phyloP scores from a whole-genome alignment of 2,329 filamentous ascomycete species.

The Neophaeococcomyces aloes region DNA sequence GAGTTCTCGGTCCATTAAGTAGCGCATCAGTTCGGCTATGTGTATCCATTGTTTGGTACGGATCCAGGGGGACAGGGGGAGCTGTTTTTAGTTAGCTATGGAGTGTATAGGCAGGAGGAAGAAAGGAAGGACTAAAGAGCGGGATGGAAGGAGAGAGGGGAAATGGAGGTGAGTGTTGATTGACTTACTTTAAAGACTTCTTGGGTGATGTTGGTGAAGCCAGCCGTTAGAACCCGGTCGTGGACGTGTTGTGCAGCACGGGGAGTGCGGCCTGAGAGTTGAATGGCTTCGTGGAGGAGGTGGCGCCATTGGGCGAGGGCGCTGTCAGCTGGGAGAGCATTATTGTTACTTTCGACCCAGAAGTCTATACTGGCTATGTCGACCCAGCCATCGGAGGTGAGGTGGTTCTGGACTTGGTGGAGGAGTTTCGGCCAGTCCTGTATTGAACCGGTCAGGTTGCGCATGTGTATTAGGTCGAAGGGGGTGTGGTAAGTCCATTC shows the following conservation, averaged over 20 bases:
- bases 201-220: background rate
- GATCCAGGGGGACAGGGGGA: background rate
- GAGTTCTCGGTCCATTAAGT: slow-evolving; percentile 13
- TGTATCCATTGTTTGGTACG: background rate
- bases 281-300: slow-evolving; percentile 12
- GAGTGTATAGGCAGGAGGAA: too few relatives aligned
- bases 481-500: slow-evolving; percentile 24
- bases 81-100: background rate
- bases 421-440: slow-evolving; percentile 23
- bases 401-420: slow-evolving; percentile 20
- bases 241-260: background rate
- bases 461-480: slow-evolving; percentile 27
- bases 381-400: slow-evolving; percentile 25
- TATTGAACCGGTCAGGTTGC: slow-evolving; percentile 28
- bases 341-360: slow-evolving; percentile 24
- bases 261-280: slow-evolving; percentile 9
- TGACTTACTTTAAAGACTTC: slow-evolving; percentile 2
- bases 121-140: too few relatives aligned
- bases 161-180: too few relatives aligned
- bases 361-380: slow-evolving; percentile 25
- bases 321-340: slow-evolving; percentile 19
- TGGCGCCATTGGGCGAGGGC: slow-evolving; percentile 13
- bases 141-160: too few relatives aligned
- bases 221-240: background rate
- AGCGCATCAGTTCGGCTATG: background rate